Base-by-base conservation (phyloP, 1,284 basidiomycete species). In the Ceratobasidium papillatum region DNA sequence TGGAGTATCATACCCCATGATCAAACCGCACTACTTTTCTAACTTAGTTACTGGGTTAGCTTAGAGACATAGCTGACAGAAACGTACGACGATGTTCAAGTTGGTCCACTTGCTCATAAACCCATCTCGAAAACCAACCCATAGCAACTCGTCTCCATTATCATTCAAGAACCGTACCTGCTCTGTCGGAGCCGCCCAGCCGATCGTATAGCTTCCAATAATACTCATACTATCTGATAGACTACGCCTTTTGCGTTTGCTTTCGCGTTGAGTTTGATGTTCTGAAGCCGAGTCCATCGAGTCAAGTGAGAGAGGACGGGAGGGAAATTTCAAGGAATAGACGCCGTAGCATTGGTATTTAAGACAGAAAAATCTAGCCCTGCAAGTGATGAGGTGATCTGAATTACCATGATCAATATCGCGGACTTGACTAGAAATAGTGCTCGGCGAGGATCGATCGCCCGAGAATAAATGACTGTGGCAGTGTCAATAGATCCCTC, bases 51-150 rank as follows among this genome's bases (percentile, higher is more conserved):
- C 14, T 43, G 30, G 5, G 25, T 25, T n/a, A 25, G 9, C 52
- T 34, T 63, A 43, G 22, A 5, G 27, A 30, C 9, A 47, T 14
- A 11, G 19, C 19, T 52, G 25, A 30, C 27, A 36, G 14, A 27
- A 11, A 72, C 75, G 30, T 43, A 75, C 75, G 32, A 71, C 75
- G 38, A 75, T 72, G 41, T 75, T 75, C 41, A 75, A 64, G 62
- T 63, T 75, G 22, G 68, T 72, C 75, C 75, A 75, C 19, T 71
- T 69, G 45, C 63, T 75, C 59, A 75, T 71, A 41, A 75, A 65
- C 17, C 75, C 68, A 25, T 75, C 75, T 14, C 75, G 68, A 34
- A 75, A 75, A 4, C 63, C 59, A 30, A 75, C 68, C 75, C 75
- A 75, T 7, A 52, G 19, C 3, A 43, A 14, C 25, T 58, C 61